Conservation (phyloP, 495 filamentous ascomycete species). For the Penicillium coprophilum region DNA sequence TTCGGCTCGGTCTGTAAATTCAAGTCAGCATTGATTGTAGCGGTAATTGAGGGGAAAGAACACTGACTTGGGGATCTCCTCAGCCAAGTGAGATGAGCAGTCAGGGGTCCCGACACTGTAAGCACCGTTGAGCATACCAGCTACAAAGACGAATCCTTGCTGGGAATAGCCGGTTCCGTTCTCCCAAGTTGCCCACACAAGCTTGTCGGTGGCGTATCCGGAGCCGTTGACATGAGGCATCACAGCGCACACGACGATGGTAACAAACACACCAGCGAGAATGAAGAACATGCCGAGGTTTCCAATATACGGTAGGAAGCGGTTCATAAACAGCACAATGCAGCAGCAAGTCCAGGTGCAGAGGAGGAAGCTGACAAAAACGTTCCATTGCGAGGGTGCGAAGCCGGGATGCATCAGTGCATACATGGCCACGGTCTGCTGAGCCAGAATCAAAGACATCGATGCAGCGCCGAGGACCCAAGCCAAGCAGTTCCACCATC, state of each 20-base stretch:
- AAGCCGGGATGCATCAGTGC: slow-evolving; percentile 66
- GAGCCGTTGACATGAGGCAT: slow-evolving; percentile 59
- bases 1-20: slow-evolving; percentile 37
- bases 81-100: slow-evolving; percentile 72
- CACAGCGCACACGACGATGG: slow-evolving; percentile 69
- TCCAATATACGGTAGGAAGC: slow-evolving; percentile 62
- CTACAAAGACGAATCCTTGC: slow-evolving; percentile 73
- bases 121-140: slow-evolving; percentile 82
- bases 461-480: slow-evolving; percentile 67
- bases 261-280: slow-evolving; percentile 65
- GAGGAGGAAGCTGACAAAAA: slow-evolving; percentile 68
- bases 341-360: slow-evolving; percentile 64
- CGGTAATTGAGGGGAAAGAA: too few relatives aligned
- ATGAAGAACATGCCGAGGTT: slow-evolving; percentile 68
- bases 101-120: slow-evolving; percentile 83
- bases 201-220: slow-evolving; percentile 53
- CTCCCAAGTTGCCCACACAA: slow-evolving; percentile 64
- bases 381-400: slow-evolving; percentile 65
- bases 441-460: slow-evolving; percentile 64
- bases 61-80: slow-evolving; percentile 69
- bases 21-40: slow-evolving; percentile 4
- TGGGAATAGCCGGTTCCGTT: slow-evolving; percentile 68
- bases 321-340: slow-evolving; percentile 69
- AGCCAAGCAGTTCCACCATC: slow-evolving; percentile 78
- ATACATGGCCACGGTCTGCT: slow-evolving; percentile 70